phyloP scores from a whole-genome alignment of 768 basidiomycete genomes.

The Scleroderma citrinum region DNA sequence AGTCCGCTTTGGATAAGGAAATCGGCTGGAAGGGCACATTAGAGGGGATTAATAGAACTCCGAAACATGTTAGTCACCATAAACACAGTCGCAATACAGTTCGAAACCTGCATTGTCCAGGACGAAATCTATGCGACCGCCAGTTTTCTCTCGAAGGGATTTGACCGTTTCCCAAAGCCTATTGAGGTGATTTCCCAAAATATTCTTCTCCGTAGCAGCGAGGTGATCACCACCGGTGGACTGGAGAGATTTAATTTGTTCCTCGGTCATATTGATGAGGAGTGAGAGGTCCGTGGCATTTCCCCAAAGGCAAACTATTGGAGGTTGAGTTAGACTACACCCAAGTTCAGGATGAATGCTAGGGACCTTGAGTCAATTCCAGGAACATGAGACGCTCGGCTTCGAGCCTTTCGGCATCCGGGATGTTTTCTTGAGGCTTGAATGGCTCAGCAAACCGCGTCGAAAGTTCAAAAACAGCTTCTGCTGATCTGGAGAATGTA shows the following conservation, averaged over 20 bases:
- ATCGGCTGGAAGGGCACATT: slow-evolving; percentile 55
- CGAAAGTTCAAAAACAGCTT: slow-evolving; percentile 92
- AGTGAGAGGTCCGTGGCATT: slow-evolving; percentile 95
- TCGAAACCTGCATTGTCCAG: slow-evolving; percentile 85
- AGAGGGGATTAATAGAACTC: background rate
- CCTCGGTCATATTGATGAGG: slow-evolving; percentile 96
- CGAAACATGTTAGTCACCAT: slow-evolving; percentile 44
- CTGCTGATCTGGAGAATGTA: slow-evolving; percentile 87
- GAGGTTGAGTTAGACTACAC: background rate
- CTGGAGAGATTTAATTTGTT: slow-evolving; percentile 94
- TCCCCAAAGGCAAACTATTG: slow-evolving; percentile 89
- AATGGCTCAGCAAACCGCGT: slow-evolving; percentile 87
- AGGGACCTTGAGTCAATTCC: slow-evolving; percentile 83
- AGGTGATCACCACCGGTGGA: slow-evolving; percentile 94
- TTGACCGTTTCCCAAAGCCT: slow-evolving; percentile 72
- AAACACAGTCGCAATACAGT: slow-evolving; percentile 82
- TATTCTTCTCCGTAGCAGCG: slow-evolving; percentile 94
- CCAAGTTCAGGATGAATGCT: background rate
- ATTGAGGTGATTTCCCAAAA: slow-evolving; percentile 78
- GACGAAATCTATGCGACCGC: slow-evolving; percentile 74
- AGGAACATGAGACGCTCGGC: slow-evolving; percentile 82
- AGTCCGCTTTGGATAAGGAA: slow-evolving; percentile 89
- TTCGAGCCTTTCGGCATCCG: slow-evolving; percentile 51
- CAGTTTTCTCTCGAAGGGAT: slow-evolving; percentile 60
- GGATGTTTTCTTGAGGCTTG: slow-evolving; percentile 49